A percentile compares a stretch with the other conserved stretches of the same genome.
Conservation (phyloP, 768 basidiomycete genomes). For the Suillus luteus region DNA sequence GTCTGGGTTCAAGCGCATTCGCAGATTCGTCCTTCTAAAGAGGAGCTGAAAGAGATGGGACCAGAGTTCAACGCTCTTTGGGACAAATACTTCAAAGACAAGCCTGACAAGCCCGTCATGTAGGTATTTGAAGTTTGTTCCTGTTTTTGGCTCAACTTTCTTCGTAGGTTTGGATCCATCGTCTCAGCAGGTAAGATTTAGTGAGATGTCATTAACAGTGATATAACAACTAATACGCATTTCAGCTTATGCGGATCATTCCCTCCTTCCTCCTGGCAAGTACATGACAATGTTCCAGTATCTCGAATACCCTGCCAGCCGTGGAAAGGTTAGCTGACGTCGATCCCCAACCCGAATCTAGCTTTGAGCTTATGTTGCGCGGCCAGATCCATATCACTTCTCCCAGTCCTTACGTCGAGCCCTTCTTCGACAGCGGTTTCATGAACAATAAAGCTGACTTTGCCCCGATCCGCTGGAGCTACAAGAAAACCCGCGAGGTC, state of each 20-base stretch:
- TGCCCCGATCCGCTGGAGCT: constrained; percentile 74
- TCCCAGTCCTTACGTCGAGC: constrained; percentile 60
- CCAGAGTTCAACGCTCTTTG: constrained; percentile 71
- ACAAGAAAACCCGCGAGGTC: constrained; percentile 75
- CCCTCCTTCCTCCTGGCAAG: constrained; percentile 69
- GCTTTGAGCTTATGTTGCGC: background rate
- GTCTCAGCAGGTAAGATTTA: constrained; percentile 53
- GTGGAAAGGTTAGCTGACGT: constrained; percentile 53
- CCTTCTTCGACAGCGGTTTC: constrained; percentile 73
- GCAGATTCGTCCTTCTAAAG: constrained; percentile 68
- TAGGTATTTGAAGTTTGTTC: constrained; percentile 27
- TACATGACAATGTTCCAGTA: constrained; percentile 79
- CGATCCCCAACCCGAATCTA: no score
- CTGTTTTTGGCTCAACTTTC: background rate
- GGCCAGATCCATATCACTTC: constrained; percentile 62
- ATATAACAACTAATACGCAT: constrained; percentile 2
- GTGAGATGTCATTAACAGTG: background rate
- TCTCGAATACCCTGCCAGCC: constrained; percentile 73
- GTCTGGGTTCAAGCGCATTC: constrained; percentile 4
- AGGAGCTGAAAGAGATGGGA: constrained; percentile 77
- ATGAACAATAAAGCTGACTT: constrained; percentile 81
- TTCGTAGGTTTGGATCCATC: constrained; percentile 59
- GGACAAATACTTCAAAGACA: constrained; percentile 76
- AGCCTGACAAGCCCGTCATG: constrained; percentile 80
- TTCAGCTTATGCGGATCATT: constrained; percentile 68